Evolutionary conservation across 2,329 filamentous ascomycete species (phyloP).

Genomic region (Alternaria brassicae): DNA sequence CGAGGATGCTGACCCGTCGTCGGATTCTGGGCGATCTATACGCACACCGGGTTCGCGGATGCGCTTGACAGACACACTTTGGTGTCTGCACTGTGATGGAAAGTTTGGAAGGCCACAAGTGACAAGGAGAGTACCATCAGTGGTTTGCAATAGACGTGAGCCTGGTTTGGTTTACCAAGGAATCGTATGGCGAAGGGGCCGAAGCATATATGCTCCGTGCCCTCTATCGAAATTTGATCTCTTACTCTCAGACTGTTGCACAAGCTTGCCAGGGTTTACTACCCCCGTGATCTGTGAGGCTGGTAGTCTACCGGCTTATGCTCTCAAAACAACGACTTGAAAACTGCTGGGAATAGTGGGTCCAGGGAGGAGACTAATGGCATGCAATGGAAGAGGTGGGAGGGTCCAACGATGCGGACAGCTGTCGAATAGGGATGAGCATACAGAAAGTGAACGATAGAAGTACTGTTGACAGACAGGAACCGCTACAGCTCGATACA

Average conservation of each 20-base stretch:
- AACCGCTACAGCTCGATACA: slow-evolving; percentile 47
- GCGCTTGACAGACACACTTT: slow-evolving; percentile 24
- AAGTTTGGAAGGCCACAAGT: slow-evolving; percentile 9
- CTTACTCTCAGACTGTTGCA: slow-evolving; percentile 39
- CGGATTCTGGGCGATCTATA: slow-evolving; percentile 42
- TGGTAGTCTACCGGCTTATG: slow-evolving; percentile 35
- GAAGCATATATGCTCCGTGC: slow-evolving; percentile 48
- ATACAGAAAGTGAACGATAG: slow-evolving; percentile 39
- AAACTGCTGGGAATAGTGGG: slow-evolving; percentile 16
- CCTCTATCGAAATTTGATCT: slow-evolving; percentile 37
- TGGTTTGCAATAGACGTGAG: slow-evolving; percentile 10
- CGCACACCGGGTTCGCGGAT: slow-evolving; percentile 37
- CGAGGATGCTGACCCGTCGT: slow-evolving; percentile 39
- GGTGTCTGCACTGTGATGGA: slow-evolving; percentile 21
- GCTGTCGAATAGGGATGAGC: slow-evolving; percentile 32
- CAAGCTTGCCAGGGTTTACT: slow-evolving; percentile 39
- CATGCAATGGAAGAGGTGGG: slow-evolving; percentile 29
- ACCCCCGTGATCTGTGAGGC: slow-evolving; percentile 44
- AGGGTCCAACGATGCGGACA: slow-evolving; percentile 32
- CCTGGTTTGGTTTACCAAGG: slow-evolving; percentile 16
- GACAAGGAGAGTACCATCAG: slow-evolving; percentile 8
- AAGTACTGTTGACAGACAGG: slow-evolving; percentile 43
- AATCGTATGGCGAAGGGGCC: slow-evolving; percentile 31
- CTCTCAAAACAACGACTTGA: slow-evolving; percentile 28
- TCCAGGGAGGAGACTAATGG: slow-evolving; percentile 19